Conservation (phyloP, 1,139 yeast species). For the Pichia sp. region DNA sequence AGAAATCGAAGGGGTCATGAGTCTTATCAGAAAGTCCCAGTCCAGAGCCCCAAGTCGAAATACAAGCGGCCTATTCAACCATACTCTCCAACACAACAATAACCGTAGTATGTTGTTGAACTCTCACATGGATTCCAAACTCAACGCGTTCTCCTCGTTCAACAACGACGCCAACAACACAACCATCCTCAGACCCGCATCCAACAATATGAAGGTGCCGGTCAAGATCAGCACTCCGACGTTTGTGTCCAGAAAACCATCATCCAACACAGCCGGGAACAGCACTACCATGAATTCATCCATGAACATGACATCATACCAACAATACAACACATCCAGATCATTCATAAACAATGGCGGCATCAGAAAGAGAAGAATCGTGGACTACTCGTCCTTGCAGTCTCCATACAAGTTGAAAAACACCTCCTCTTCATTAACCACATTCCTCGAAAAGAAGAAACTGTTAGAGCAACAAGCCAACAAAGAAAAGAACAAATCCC, state of each 20-base stretch:
- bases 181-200: conserved; percentile 24
- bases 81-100: not conserved
- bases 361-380: conserved; percentile 48
- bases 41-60: conserved; percentile 26
- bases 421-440: conserved; percentile 34
- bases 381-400: conserved; percentile 63
- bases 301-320: not conserved
- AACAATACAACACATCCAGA: too few species aligned
- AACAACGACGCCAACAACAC: conserved; percentile 15
- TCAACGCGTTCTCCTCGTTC: conserved; percentile 5
- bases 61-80: conserved; percentile 3
- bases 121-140: conserved; percentile 11
- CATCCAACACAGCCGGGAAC: not conserved
- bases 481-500: conserved; percentile 10
- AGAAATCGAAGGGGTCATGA: conserved; percentile 82
- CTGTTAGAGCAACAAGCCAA: conserved; percentile 21
- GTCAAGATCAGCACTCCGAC: conserved; percentile 28
- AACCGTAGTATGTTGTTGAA: conserved; percentile 5
- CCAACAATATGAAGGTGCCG: conserved; percentile 21
- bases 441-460: conserved; percentile 31
- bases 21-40: conserved; percentile 47
- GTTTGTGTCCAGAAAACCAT: conserved; percentile 18
- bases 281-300: conserved; percentile 6
- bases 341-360: conserved; percentile 16
- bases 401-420: conserved; percentile 59